These are phyloP conservation scores for Pseudogymnoascus sp. DNA, from an alignment of 2,329 filamentous ascomycete species.

Conservation along the genomic window DNA sequence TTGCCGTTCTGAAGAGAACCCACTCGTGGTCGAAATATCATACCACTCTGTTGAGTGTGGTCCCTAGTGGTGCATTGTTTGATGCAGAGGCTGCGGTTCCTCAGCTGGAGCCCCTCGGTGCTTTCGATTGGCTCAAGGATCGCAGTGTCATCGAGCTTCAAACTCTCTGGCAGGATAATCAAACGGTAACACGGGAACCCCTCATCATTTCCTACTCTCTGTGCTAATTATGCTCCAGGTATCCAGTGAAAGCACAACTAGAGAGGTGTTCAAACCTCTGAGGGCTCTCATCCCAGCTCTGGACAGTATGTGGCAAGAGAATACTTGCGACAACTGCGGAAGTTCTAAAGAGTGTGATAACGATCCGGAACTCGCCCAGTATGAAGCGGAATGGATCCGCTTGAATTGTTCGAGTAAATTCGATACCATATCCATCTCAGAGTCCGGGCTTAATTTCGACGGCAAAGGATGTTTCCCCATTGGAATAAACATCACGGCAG, in stretches of 20 bases:
- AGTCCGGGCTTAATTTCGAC: too few species aligned
- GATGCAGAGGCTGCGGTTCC: slow-evolving; percentile 16
- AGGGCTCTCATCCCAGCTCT: too few species aligned
- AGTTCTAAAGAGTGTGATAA: too few species aligned
- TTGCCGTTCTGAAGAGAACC: slow-evolving; percentile 27
- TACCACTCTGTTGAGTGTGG: slow-evolving; percentile 25
- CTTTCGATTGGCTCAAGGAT: slow-evolving; percentile 27
- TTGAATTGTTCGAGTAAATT: too few species aligned
- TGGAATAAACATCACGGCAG: slow-evolving; percentile 19
- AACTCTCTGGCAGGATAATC: slow-evolving; percentile 23
- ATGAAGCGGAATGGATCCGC: too few species aligned
- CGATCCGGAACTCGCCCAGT: too few species aligned
- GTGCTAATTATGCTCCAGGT: slow-evolving; percentile 16
- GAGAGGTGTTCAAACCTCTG: too few species aligned
- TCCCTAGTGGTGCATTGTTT: slow-evolving; percentile 17
- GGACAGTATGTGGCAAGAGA: too few species aligned
- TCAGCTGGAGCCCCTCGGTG: slow-evolving; percentile 22
- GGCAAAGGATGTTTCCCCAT: slow-evolving; percentile 27
- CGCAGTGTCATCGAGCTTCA: slow-evolving; percentile 24
- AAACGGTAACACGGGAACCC: slow-evolving; percentile 17
- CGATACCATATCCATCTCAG: too few species aligned
- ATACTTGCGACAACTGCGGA: too few species aligned
- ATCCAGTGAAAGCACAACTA: too few species aligned
- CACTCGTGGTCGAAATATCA: slow-evolving; percentile 26
- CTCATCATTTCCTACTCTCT: slow-evolving; percentile 17